Base-by-base conservation (phyloP, 495 filamentous ascomycete genomes). In the Aspergillus saccharolyticus region DNA sequence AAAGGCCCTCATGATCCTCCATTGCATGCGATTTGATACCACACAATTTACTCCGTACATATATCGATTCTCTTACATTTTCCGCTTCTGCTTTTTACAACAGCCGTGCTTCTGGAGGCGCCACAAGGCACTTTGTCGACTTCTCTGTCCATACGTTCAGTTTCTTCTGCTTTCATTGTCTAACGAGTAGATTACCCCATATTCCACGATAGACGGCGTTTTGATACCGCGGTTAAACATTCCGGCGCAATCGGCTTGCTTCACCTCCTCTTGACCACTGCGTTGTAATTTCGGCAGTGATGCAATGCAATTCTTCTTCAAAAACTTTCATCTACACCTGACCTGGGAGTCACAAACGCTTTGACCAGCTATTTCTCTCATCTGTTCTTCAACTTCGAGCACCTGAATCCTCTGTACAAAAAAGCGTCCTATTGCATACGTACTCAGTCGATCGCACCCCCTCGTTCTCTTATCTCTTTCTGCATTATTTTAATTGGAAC, bases 141-240 rank as follows among this genome's bases (percentile, higher is more conserved):
- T 54, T 62, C 57, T 54, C 59, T 61, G 46, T 59, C 56, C 47
- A 59, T 58, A 59, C 52, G 60, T 64, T 57, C 66, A 65, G 58
- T 62, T 56, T 64, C 54, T 62, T 65, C 57, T 47, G 59, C 54
- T 64, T 55, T 28, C 61, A 61, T 28, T 62, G 63, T 66, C 56
- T 69, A 58, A 76, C 62, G 72, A 70, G 68, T 67, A 67, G 66
- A 70, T 60, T 70, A 67, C 65, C 70, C 25, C 59, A 21, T 59
- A 69, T 76, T 76, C 69, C 70, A 66, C 67, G 59, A 77, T 76
- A 76, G 74, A 78, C 71, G 73, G 74, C 72, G 74, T 78, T 74
- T n/a, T 66, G 74, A 71, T 72, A 68, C 71, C 66, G 55, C 66
- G 54, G 64, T 58, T 55, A 62, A 67, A 66, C 67, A 69, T 67